Base-by-base conservation (phyloP, 305 asterid genomes). In the Rubia tinctorum region DNA sequence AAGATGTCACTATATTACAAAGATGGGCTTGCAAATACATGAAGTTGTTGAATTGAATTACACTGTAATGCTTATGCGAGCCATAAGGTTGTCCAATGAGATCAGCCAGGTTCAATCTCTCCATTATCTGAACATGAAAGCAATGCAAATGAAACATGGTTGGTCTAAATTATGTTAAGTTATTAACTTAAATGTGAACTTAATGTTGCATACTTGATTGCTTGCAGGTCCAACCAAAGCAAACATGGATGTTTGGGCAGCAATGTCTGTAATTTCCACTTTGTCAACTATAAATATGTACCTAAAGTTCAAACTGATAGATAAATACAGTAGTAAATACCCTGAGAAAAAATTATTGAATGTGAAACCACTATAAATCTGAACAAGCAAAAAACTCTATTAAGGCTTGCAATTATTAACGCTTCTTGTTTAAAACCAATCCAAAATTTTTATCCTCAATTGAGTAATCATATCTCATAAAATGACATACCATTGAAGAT, bases 231-330 rank as follows among this genome's bases (percentile, higher is more conserved):
- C 98, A 75, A 85, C 82, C 76, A 94, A 68, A 67, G 84, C 90
- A 80, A 86, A 88, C 91, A 94, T 87, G 81, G 93, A 75, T 22
- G 98, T 94, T 85, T 85, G 87, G 72, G 84, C 66, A 34, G 98
- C 84, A 78, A 94, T 86, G 82, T 94, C 97, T 71, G 90, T 84
- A 83, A 94, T 86, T 84, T 91, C 97, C 82, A 94, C 98, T 79
- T 89, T 90, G 88, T 94, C 98, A 39, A 96, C 82, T 71, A 91
- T 88, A 84, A 94, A 94, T 79, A 94, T 91, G 88, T 94, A 94
- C 91, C 98, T 92, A 67, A 40, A 66, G 55, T 18, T 53, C 66
- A 76, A 76, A 39, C 43, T 6, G 20, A 73, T 45, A 56, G 22
- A n/a, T 25, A 11, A 10, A 8, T 44, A 27, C 30, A 27, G 30